phyloP scores from a whole-genome alignment of 108 stramenopile species.

The Cyclotella kingstonii region DNA sequence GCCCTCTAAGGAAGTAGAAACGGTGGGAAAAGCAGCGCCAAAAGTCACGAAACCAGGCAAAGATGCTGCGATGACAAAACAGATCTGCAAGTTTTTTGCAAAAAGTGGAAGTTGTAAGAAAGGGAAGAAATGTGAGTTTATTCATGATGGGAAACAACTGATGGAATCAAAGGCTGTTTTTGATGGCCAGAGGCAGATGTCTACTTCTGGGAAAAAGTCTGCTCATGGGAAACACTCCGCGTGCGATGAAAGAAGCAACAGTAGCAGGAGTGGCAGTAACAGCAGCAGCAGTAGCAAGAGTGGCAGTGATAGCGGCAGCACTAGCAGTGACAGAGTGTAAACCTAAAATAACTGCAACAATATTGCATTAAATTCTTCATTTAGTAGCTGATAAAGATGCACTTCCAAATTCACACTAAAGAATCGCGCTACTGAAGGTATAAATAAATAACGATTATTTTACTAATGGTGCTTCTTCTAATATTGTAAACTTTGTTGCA shows the following conservation, averaged over 20 bases:
- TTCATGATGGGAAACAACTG: constrained; percentile 29
- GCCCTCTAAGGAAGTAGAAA: constrained; percentile 4
- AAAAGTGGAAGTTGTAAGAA: constrained; percentile 45
- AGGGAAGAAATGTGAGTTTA: constrained; percentile 40
- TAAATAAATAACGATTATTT: constrained; percentile 6
- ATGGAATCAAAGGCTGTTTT: neutral
- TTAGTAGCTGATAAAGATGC: too few relatives aligned
- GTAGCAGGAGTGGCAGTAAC: constrained; percentile 4
- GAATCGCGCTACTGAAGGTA: neutral
- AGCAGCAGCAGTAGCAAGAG: constrained; percentile 16
- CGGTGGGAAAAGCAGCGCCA: constrained; percentile 2
- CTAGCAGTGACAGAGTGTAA: neutral
- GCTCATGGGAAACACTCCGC: neutral
- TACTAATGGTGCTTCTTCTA: constrained; percentile 50
- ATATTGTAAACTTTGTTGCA: constrained; percentile 54
- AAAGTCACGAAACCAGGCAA: constrained; percentile 1
- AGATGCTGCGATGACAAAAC: constrained; percentile 1
- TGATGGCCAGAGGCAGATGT: neutral
- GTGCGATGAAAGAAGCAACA: constrained; percentile 2
- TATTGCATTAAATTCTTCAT: neutral
- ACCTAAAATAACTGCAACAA: constrained; percentile 10
- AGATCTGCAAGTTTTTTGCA: constrained; percentile 37
- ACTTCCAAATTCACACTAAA: too few relatives aligned
- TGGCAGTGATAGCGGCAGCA: neutral
- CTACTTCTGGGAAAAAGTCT: neutral